These are phyloP conservation scores for Scedosporium apiospermum DNA, from an alignment of 2,329 filamentous ascomycete species.

Conservation along the genomic window DNA sequence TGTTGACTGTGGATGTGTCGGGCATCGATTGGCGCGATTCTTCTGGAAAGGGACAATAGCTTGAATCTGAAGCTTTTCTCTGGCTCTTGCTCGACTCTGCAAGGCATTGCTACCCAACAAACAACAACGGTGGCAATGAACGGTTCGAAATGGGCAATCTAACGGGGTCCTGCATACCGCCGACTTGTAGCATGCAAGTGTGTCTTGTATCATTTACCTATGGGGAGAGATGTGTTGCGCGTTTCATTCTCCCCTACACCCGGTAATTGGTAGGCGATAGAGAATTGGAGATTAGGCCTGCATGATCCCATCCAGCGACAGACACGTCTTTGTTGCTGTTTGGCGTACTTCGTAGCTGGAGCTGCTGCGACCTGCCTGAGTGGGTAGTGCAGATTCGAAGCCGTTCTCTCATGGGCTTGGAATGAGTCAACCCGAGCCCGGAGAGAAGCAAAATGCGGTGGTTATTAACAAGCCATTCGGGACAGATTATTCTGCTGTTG, in stretches of 20 bases:
- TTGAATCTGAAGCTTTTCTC: not conserved
- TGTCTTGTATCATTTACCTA: too few relatives aligned
- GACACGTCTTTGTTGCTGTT: conserved; percentile 3
- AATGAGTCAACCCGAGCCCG: not conserved
- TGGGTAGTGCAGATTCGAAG: not conserved
- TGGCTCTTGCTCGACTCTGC: not conserved
- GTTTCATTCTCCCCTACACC: not conserved
- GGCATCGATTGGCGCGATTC: conserved; percentile 7
- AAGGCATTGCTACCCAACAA: conserved; percentile 6
- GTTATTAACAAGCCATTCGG: conserved; percentile 2
- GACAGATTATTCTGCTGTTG: not conserved
- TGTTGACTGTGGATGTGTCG: conserved; percentile 5
- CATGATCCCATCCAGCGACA: not conserved
- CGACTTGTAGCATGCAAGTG: not conserved
- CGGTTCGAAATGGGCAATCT: not conserved
- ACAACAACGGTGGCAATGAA: conserved; percentile 3
- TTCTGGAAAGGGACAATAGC: not conserved
- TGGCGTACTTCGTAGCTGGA: not conserved
- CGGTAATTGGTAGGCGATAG: not conserved
- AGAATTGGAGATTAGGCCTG: not conserved
- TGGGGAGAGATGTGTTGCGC: not conserved
- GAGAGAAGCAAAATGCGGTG: not conserved
- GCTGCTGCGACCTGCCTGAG: not conserved
- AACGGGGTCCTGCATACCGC: not conserved
- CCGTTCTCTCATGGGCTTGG: not conserved